Percentiles rank a stretch among this genome's conserved stretches.
phyloP scores from a whole-genome alignment of 163 green algal species.

The Coccomyxa subellipsoidea region DNA sequence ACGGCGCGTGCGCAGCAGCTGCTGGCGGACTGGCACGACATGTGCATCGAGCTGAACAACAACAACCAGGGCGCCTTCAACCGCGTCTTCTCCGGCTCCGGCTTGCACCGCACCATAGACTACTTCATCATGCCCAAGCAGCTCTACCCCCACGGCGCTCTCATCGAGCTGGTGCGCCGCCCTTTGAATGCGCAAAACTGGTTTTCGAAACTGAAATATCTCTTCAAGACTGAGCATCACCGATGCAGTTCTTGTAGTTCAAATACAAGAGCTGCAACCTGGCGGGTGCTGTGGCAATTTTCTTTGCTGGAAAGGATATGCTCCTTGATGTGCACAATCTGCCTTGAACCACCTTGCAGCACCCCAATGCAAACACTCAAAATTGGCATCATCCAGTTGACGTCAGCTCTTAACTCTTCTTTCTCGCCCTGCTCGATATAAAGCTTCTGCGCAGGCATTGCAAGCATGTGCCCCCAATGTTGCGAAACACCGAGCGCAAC shows the following conservation, averaged over 20 bases:
- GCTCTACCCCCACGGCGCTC: neutral
- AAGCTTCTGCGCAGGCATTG: too few species aligned
- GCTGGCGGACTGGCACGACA: neutral
- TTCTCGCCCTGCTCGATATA: too few species aligned
- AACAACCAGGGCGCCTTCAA: slow-evolving; percentile 6
- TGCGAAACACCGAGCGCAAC: too few species aligned
- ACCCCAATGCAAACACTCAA: too few species aligned
- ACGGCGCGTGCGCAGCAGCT: neutral
- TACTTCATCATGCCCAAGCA: neutral
- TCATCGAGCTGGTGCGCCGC: neutral
- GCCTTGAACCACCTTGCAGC: too few species aligned
- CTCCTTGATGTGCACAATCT: neutral
- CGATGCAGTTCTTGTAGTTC: neutral
- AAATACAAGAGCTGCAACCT: neutral
- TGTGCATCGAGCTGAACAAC: neutral
- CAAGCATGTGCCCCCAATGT: too few species aligned
- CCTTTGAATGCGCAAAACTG: too few species aligned
- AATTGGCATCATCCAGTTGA: too few species aligned
- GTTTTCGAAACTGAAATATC: too few species aligned
- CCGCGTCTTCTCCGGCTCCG: neutral
- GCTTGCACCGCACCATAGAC: neutral
- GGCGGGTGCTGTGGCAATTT: neutral
- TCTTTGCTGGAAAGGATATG: neutral
- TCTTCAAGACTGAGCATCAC: too few species aligned
- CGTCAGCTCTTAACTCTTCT: too few species aligned